Conservation (phyloP, 1,139 yeast species). For the Diutina mesorugosa region DNA sequence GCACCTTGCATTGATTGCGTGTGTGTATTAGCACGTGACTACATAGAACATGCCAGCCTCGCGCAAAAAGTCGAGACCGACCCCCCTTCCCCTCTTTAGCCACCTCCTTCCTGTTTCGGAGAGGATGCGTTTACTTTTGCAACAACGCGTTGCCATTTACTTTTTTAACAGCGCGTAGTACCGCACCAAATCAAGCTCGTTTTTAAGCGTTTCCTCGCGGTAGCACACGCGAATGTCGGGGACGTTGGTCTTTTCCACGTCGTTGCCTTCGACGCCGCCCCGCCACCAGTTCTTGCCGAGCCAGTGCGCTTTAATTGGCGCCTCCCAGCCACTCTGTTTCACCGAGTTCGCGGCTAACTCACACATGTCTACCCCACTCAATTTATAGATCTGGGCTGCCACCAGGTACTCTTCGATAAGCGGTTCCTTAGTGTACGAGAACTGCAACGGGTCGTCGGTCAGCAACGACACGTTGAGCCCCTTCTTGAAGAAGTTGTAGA, state of each 20-base stretch:
- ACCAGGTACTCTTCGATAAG: slow-evolving; percentile 94
- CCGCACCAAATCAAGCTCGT: slow-evolving; percentile 63
- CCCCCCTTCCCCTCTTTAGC: too few relatives aligned
- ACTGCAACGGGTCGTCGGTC: slow-evolving; percentile 64
- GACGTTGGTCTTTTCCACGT: slow-evolving; percentile 87
- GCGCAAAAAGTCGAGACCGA: not conserved
- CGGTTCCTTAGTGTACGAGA: slow-evolving; percentile 95
- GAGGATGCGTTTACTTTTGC: too few relatives aligned
- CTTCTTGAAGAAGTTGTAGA: slow-evolving; percentile 76
- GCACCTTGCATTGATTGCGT: not conserved
- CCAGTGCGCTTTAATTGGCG: slow-evolving; percentile 80
- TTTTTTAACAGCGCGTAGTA: slow-evolving; percentile 28
- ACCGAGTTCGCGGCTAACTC: slow-evolving; percentile 84
- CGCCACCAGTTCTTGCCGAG: slow-evolving; percentile 56
- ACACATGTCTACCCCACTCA: slow-evolving; percentile 93
- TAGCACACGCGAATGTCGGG: slow-evolving; percentile 79
- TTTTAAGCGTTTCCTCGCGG: slow-evolving; percentile 66
- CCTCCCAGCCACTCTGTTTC: slow-evolving; percentile 85
- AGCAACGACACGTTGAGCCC: slow-evolving; percentile 91
- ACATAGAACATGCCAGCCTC: not conserved
- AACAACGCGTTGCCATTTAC: not conserved
- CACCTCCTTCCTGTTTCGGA: not conserved
- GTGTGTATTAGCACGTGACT: not conserved
- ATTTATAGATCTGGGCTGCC: slow-evolving; percentile 92
- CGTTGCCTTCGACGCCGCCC: slow-evolving; percentile 68